Evolutionary conservation across 2,329 filamentous ascomycete species (phyloP).

Genomic region (Penicillium sp.): DNA sequence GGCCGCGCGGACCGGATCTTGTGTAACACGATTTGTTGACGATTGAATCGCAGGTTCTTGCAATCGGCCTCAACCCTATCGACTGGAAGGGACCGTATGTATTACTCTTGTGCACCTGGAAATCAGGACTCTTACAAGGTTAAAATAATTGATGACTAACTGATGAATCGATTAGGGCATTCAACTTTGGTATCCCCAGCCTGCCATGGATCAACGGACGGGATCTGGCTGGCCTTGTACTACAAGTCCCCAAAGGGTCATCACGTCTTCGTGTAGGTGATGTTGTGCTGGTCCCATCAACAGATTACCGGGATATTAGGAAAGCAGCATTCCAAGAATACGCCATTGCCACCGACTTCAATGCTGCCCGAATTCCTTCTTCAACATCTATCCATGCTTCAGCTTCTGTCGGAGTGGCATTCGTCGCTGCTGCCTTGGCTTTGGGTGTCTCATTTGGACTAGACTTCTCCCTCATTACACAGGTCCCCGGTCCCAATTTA

Average conservation of each 20-base stretch:
- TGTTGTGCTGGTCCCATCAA: slow-evolving; percentile 63
- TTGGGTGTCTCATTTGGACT: slow-evolving; percentile 69
- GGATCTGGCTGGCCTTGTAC: slow-evolving; percentile 66
- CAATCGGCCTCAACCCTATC: slow-evolving; percentile 72
- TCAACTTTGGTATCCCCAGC: slow-evolving; percentile 65
- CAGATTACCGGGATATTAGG: slow-evolving; percentile 69
- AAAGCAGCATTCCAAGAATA: slow-evolving; percentile 73
- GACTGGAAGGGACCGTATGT: slow-evolving; percentile 72
- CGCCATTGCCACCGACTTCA: slow-evolving; percentile 63
- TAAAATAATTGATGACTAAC: not conserved
- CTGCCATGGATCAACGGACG: slow-evolving; percentile 68
- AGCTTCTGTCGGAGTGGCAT: slow-evolving; percentile 67
- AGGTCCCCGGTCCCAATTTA: slow-evolving; percentile 59
- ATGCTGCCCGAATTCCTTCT: slow-evolving; percentile 61
- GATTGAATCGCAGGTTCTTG: slow-evolving; percentile 42
- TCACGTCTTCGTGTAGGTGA: slow-evolving; percentile 58
- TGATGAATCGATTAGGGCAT: slow-evolving; percentile 52
- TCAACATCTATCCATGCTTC: slow-evolving; percentile 54
- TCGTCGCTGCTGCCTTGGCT: slow-evolving; percentile 65
- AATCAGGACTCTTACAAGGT: not conserved
- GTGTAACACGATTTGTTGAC: slow-evolving; percentile 3
- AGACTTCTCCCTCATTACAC: slow-evolving; percentile 51
- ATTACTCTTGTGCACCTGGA: not conserved
- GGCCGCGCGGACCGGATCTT: not conserved
- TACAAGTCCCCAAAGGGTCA: slow-evolving; percentile 44